A percentile compares a stretch with the other conserved stretches of the same genome.
These are phyloP conservation scores for Panaeolus cyanescens DNA, from an alignment of 768 basidiomycete species.

Conservation along the genomic window DNA sequence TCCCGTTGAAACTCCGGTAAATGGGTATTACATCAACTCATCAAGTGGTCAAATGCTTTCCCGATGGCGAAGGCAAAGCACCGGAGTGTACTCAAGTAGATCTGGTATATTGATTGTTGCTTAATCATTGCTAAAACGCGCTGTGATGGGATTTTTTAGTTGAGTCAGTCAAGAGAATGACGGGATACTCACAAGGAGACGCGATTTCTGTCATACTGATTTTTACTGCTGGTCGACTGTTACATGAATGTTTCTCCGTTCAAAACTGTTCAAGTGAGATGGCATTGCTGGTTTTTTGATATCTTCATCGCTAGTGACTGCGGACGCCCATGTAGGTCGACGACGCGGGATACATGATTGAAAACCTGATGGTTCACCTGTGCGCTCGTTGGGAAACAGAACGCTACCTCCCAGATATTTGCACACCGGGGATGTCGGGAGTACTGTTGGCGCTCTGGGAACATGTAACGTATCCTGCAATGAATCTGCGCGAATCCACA, in stretches of 20 bases:
- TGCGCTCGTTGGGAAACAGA: not conserved
- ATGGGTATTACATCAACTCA: not conserved
- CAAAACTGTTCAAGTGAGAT: no score
- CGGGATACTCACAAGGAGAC: no score
- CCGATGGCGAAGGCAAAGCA: not conserved
- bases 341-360: not conserved
- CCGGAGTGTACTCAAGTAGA: no score
- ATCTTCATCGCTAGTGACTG: no score
- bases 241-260: no score
- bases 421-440: not conserved
- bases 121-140: not conserved
- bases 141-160: not conserved
- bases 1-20: not conserved
- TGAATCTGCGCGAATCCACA: no score
- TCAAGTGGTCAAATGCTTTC: not conserved
- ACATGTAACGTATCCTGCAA: no score
- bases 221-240: no score
- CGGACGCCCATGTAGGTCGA: no score
- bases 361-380: not conserved
- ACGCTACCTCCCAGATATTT: not conserved
- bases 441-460: no score
- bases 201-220: no score
- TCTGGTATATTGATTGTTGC: not conserved
- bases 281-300: no score
- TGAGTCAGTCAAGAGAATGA: not conserved